Conservation (phyloP, 352 stramenopile species). For the Labyrinthula sp. region DNA sequence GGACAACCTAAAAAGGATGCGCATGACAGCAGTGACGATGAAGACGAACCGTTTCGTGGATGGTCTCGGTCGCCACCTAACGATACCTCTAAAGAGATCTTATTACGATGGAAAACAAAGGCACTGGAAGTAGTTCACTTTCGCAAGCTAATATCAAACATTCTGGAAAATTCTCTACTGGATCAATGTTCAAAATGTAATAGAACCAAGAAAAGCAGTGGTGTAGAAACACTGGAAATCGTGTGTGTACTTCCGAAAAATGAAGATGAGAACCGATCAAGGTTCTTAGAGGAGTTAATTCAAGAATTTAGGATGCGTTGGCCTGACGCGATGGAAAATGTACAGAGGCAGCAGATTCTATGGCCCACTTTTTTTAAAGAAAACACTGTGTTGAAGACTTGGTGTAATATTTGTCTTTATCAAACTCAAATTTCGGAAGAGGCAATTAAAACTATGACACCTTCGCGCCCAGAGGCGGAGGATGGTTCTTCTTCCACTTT, state of each 20-base stretch:
- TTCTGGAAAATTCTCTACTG: too few species aligned
- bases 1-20: slow-evolving; percentile 66
- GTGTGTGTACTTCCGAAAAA: slow-evolving; percentile 16
- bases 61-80: slow-evolving; percentile 57
- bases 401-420: slow-evolving; percentile 70
- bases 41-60: slow-evolving; percentile 54
- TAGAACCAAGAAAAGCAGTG: slow-evolving; percentile 12
- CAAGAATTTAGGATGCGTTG: slow-evolving; percentile 39
- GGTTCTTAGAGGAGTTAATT: slow-evolving; percentile 41
- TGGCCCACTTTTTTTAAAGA: slow-evolving; percentile 68
- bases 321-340: slow-evolving; percentile 19
- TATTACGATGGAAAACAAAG: slow-evolving; percentile 47
- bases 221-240: too few species aligned
- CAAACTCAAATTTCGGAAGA: slow-evolving; percentile 32
- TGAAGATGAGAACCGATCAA: slow-evolving; percentile 12
- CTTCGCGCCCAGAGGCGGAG: too few species aligned
- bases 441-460: too few species aligned
- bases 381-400: slow-evolving; percentile 67
- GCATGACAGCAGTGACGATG: slow-evolving; percentile 61
- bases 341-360: slow-evolving; percentile 15
- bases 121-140: too few species aligned
- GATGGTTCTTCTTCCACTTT: slow-evolving; percentile 46
- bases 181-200: slow-evolving; percentile 20
- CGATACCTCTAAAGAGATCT: slow-evolving; percentile 57
- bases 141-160: too few species aligned